phyloP scores from a whole-genome alignment of 2,329 filamentous ascomycete genomes.

The Thelonectria blattea region DNA sequence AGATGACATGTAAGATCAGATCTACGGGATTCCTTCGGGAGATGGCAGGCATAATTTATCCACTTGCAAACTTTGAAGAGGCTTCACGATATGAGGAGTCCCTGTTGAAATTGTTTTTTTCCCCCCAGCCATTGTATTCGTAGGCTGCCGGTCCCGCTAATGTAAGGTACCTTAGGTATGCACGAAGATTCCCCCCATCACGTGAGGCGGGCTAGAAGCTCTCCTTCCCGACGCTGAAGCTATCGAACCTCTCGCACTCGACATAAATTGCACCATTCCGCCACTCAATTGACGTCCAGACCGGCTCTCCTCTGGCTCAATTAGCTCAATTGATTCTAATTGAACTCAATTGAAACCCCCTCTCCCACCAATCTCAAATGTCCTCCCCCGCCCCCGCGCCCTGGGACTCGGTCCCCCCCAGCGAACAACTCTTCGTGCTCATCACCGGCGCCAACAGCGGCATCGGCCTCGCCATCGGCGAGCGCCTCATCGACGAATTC shows the following conservation, averaged over 20 bases:
- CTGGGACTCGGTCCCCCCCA: constrained; percentile 45
- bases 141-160: too few species aligned
- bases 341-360: too few species aligned
- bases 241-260: background rate
- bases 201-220: constrained; percentile 13
- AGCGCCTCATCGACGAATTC: constrained; percentile 90
- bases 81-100: too few species aligned
- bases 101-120: background rate
- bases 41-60: background rate
- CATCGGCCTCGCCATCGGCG: constrained; percentile 82
- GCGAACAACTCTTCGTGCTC: constrained; percentile 67
- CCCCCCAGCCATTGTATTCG: background rate
- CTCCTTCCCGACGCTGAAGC: background rate
- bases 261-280: background rate
- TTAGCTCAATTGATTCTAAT: too few species aligned
- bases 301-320: too few species aligned
- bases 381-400: constrained; percentile 39
- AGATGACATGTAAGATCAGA: too few species aligned
- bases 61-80: background rate
- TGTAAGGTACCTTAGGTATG: too few species aligned
- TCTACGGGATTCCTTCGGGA: too few species aligned
- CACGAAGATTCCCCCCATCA: background rate
- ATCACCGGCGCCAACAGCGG: constrained; percentile 92
- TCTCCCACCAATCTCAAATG: constrained; percentile 16
- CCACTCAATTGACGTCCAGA: constrained; percentile 1